Conservation (phyloP, 345 rosid genomes). For the Cardiospermum halicacabum region DNA sequence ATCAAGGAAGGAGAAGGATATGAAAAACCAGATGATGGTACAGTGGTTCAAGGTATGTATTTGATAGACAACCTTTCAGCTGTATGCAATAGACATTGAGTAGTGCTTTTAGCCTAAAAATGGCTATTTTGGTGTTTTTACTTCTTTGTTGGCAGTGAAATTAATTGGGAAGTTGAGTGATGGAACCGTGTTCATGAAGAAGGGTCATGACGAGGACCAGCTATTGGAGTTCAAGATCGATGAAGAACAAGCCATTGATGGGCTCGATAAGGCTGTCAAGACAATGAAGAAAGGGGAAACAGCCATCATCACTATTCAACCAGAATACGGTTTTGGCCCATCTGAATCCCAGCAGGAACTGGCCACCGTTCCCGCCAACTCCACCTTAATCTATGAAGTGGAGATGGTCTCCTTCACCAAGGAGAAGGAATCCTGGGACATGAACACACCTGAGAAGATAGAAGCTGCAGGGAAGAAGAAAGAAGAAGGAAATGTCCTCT, state of each 20-base stretch:
- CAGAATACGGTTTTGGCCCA: constrained; percentile 80
- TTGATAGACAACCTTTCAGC: too few species aligned
- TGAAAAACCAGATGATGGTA: constrained; percentile 77
- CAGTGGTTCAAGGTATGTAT: constrained; percentile 66
- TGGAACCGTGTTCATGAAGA: constrained; percentile 71
- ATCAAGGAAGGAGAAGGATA: constrained; percentile 84
- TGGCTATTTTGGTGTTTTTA: too few species aligned
- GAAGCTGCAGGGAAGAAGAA: constrained; percentile 88
- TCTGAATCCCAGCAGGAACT: constrained; percentile 63
- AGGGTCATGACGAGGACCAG: constrained; percentile 62
- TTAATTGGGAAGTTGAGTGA: constrained; percentile 71
- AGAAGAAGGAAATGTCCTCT: constrained; percentile 83
- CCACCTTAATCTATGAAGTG: constrained; percentile 65
- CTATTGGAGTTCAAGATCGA: constrained; percentile 73
- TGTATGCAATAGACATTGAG: too few species aligned
- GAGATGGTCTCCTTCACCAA: constrained; percentile 67
- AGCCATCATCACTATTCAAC: constrained; percentile 55
- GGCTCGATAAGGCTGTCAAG: constrained; percentile 79
- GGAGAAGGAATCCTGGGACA: constrained; percentile 96
- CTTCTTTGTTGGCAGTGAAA: constrained; percentile 47
- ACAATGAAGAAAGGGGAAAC: constrained; percentile 92
- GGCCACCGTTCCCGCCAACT: constrained; percentile 63
- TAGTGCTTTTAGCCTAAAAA: too few species aligned
- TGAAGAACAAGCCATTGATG: constrained; percentile 89
- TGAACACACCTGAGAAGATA: constrained; percentile 85